Conservation (phyloP, 371 early-diverging fungal genomes). For the Fennellomyces sp. region DNA sequence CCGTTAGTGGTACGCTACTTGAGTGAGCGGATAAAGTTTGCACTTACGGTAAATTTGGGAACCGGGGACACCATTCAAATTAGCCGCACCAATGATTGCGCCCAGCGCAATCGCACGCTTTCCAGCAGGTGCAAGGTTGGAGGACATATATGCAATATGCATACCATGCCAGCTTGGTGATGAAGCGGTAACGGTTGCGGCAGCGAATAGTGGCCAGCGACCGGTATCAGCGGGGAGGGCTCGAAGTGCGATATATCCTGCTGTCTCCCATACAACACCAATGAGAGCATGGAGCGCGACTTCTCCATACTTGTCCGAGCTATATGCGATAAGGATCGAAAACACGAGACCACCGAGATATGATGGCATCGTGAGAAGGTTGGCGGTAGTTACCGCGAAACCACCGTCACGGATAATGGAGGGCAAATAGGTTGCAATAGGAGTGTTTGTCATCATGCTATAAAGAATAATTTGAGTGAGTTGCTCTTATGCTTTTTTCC, state of each 20-base stretch:
- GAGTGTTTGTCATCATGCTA: conserved; percentile 45
- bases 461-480: too few species aligned
- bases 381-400: conserved; percentile 46
- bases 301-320: conserved; percentile 46
- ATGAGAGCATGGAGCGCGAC: conserved; percentile 44
- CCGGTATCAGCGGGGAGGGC: conserved; percentile 40
- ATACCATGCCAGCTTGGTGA: conserved; percentile 50
- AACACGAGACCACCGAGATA: conserved; percentile 44
- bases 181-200: conserved; percentile 25
- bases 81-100: conserved; percentile 43
- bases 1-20: too few species aligned
- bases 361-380: conserved; percentile 55
- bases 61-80: conserved; percentile 35
- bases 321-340: conserved; percentile 45
- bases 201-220: conserved; percentile 46
- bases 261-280: conserved; percentile 34
- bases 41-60: conserved; percentile 22
- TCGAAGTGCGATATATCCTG: conserved; percentile 44
- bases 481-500: too few species aligned
- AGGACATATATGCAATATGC: conserved; percentile 51
- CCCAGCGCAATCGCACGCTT: conserved; percentile 54
- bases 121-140: conserved; percentile 49
- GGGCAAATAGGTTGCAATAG: conserved; percentile 49
- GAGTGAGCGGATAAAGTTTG: too few species aligned
- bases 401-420: conserved; percentile 53